phyloP scores from a whole-genome alignment of 768 basidiomycete species.

The Psilocybe sp. region DNA sequence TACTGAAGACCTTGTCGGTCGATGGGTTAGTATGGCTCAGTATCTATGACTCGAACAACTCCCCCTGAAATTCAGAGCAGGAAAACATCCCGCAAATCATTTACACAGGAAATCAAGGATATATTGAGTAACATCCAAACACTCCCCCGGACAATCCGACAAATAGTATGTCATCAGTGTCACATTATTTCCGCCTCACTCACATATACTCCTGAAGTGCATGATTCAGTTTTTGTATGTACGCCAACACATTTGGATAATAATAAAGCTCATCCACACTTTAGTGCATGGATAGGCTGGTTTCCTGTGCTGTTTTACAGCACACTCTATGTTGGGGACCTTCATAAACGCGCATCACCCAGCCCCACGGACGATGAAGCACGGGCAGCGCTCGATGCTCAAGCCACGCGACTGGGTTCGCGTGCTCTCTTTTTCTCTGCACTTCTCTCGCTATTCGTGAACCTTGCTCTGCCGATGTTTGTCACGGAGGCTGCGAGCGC shows the following conservation, averaged over 20 bases:
- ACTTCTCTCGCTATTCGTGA: conserved; percentile 62
- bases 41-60: neutral
- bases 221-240: conserved; percentile 78
- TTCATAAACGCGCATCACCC: conserved; percentile 59
- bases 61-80: conserved; percentile 4
- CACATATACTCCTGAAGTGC: conserved; percentile 43
- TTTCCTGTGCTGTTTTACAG: conserved; percentile 91
- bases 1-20: conserved; percentile 35
- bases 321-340: conserved; percentile 83
- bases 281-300: conserved; percentile 85
- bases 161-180: conserved; percentile 58
- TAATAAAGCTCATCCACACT: neutral
- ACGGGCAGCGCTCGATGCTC: conserved; percentile 45
- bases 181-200: neutral
- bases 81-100: conserved; percentile 26
- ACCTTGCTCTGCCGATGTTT: conserved; percentile 70
- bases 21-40: conserved; percentile 13
- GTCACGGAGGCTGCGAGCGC: conserved; percentile 31
- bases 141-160: conserved; percentile 72
- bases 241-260: neutral
- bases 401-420: conserved; percentile 81
- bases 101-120: conserved; percentile 48
- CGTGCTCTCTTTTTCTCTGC: conserved; percentile 81
- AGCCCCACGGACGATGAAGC: conserved; percentile 19
- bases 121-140: conserved; percentile 71